Base-by-base conservation (phyloP, 116 monocot species). In the Iris pallida region DNA sequence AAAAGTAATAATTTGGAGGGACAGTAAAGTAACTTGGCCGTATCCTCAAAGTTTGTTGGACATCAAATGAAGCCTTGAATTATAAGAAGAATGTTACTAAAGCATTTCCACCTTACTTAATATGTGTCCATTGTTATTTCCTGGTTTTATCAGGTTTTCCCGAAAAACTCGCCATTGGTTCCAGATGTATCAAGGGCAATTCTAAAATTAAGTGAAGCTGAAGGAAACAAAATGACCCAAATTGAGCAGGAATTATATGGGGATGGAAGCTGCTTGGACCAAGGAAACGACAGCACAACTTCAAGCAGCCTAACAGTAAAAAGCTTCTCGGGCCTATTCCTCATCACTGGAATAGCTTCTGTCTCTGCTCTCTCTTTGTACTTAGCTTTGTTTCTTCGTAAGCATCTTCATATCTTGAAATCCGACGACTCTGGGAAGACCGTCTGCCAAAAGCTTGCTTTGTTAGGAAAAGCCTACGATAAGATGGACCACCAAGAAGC, bases 241-340 rank as follows among this genome's bases (percentile, higher is more conserved):
- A 73, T 84, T 41, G 78, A 84, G 55, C 64, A 66, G 0, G 66
- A 43, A 46, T 72, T 75, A 66, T 88, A 79, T 8, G 60, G 49
- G 14, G 40, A 78, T 60, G 20, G 20, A 6, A 64, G 20, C n/a
- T 77, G 82, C 61, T 7, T 53, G 0, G 42, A 57, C 55, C 57
- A 71, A 12, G 63, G 60, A 11, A 47, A 53, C 49, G 55, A 58
- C 65, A 13, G 16, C 40, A 8, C 16, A 18, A 46, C 73, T 44
- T 70, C 79, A 0, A 73, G 44, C 64, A 85, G 82, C 43, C 76
- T 88, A 2, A 19, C 48, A 6, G 59, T 88, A 54, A 14, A 4
- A 11, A 88, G 79, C 20, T 88, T 88, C 64, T 55, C 61, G 44
- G 88, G 85, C 7, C 65, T 88, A 17, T 88, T 88, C 76, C 78